Evolutionary conservation across 2,329 filamentous ascomycete genomes (phyloP), one percentile per base, ranked within the genome.

Genomic region (Aspergillus glaucus): DNA sequence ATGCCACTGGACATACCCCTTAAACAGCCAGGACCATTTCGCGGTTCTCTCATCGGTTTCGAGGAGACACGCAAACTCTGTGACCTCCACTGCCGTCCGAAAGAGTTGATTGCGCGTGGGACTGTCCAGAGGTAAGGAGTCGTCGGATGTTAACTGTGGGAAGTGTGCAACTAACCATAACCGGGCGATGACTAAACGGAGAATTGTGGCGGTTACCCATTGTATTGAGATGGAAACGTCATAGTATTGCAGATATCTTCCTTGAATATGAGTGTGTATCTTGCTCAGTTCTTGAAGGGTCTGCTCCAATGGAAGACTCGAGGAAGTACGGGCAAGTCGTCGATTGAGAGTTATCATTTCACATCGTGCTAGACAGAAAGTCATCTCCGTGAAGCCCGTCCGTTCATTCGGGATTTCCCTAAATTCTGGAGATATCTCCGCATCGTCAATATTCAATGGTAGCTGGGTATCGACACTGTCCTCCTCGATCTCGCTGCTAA

Each of bases 11-110:
- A 80, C 73, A 49, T 83, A 80, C 0, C 79, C 80, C 21, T 73
- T 70, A 64, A 81, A 83, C 1, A 82, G 71, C 81, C 80, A 85
- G 28, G 75, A 72, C 80, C 80, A 85, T 54, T 78, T 76, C 57
- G 73, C 70, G 0, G 78, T 80, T 1, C 74, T 67, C 17, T 74
- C 70, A 57, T 86, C 82, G 0, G 76, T 81, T 56, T 85, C 80
- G 6, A 88, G 69, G 1, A 82, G 72, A 46, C 82, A 71, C 10
- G 79, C 80, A 59, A 86, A 79, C 63, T 89, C 84, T 42, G 88
- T 76, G 37, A 88, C 81, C 57, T 89, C 84, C 28, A 89, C 75
- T 1, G 84, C 81, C 0, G 81, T 83, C 28, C 82, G 70, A 61
- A 88, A 86, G 0, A 90, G 74, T 2, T 47, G 45, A n/a, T 58